Conservation (phyloP, 108 stramenopile genomes). For the Stephanodiscus triporus region DNA sequence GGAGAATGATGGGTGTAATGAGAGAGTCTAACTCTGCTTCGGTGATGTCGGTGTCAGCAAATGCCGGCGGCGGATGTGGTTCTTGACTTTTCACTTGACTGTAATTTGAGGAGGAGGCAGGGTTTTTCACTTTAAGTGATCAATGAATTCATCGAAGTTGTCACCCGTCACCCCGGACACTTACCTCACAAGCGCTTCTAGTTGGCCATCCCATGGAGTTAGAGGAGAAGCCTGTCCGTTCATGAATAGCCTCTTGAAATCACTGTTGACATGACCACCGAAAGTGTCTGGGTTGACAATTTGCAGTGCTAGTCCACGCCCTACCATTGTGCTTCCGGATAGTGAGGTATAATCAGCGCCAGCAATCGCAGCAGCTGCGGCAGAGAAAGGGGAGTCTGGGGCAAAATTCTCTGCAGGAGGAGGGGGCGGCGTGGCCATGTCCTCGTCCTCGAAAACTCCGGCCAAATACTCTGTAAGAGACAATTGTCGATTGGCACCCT, state of each 20-base stretch:
- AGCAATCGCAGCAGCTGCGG: slow-evolving; percentile 1
- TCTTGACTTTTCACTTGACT: slow-evolving; percentile 30
- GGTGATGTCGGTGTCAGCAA: background rate
- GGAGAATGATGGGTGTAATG: slow-evolving; percentile 12
- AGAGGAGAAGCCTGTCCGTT: slow-evolving; percentile 65
- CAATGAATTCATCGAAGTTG: background rate
- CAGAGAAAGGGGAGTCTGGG: slow-evolving; percentile 12
- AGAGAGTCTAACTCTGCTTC: background rate
- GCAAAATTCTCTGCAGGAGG: background rate
- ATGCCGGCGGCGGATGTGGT: background rate
- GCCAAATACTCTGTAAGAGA: background rate
- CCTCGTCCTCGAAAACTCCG: slow-evolving; percentile 26
- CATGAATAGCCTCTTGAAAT: slow-evolving; percentile 30
- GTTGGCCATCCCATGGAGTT: slow-evolving; percentile 88
- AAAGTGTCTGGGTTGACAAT: slow-evolving; percentile 87
- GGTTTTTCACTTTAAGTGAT: background rate
- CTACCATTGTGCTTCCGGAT: slow-evolving; percentile 8
- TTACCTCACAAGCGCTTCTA: slow-evolving; percentile 79
- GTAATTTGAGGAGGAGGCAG: background rate
- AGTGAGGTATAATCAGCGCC: background rate
- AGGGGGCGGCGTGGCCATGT: slow-evolving; percentile 24
- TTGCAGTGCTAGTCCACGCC: slow-evolving; percentile 66
- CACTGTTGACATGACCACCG: slow-evolving; percentile 43
- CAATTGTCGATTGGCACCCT: background rate
- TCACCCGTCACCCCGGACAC: slow-evolving; percentile 11